These are phyloP conservation scores for Pichia sp. DNA, from an alignment of 1,139 yeast species.

Conservation along the genomic window DNA sequence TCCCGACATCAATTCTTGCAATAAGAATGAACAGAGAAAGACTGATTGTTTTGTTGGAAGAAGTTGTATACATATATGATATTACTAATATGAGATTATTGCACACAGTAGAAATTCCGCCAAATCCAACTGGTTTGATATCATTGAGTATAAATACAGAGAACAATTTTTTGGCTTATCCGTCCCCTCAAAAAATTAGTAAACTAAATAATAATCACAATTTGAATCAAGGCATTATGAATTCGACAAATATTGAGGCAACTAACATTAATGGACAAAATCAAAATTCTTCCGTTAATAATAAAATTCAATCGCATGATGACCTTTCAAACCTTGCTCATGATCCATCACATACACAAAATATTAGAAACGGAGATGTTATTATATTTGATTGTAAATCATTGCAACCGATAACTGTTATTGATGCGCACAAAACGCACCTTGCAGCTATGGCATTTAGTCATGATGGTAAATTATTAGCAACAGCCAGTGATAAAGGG, in stretches of 20 bases:
- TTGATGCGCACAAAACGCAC: conserved; percentile 88
- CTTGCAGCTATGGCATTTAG: conserved; percentile 76
- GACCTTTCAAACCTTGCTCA: conserved; percentile 4
- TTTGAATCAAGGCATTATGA: background rate
- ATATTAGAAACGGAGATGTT: conserved; percentile 72
- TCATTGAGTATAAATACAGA: conserved; percentile 60
- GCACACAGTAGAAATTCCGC: conserved; percentile 52
- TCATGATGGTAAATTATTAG: conserved; percentile 73
- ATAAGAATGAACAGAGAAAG: conserved; percentile 63
- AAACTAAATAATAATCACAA: conserved; percentile 18
- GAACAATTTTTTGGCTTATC: conserved; percentile 72
- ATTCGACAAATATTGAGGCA: conserved; percentile 3
- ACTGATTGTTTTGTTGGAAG: conserved; percentile 55
- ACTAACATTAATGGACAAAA: conserved; percentile 12
- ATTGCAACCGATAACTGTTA: conserved; percentile 78
- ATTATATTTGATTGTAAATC: conserved; percentile 73
- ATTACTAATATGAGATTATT: conserved; percentile 63
- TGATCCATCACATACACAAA: conserved; percentile 13
- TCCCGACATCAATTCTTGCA: conserved; percentile 55
- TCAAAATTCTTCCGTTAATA: background rate
- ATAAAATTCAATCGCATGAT: conserved; percentile 1
- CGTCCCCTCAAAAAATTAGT: conserved; percentile 60
- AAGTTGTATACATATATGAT: conserved; percentile 66
- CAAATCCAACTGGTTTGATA: conserved; percentile 36
- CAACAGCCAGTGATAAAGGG: conserved; percentile 95